These are phyloP conservation scores for Mucor sp. DNA, from an alignment of 371 early-diverging fungal genomes.

Conservation along the genomic window DNA sequence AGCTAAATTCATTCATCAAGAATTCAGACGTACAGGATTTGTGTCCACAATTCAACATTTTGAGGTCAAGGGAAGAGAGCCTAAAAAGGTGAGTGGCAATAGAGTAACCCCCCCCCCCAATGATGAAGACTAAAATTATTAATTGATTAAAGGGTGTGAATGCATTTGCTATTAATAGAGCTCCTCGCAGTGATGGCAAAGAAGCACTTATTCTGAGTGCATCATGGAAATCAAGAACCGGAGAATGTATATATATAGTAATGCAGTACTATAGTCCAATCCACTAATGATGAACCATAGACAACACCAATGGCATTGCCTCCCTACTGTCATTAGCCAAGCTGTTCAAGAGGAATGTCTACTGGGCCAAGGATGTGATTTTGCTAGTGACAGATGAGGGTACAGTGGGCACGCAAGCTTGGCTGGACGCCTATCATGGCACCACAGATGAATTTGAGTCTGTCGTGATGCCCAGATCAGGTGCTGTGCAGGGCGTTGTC, in stretches of 20 bases:
- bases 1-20: conserved; percentile 51
- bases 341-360: conserved; percentile 73
- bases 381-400: conserved; percentile 82
- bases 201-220: conserved; percentile 87
- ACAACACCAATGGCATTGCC: conserved; percentile 78
- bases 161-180: conserved; percentile 82
- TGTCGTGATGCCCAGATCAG: conserved; percentile 65
- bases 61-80: conserved; percentile 25
- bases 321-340: conserved; percentile 75
- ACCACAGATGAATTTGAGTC: conserved; percentile 32
- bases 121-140: conserved; percentile 2
- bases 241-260: conserved; percentile 36
- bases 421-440: conserved; percentile 94
- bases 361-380: conserved; percentile 94
- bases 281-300: conserved; percentile 28
- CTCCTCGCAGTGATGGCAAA: conserved; percentile 89
- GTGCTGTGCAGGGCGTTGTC: conserved; percentile 88
- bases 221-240: conserved; percentile 69
- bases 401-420: conserved; percentile 77
- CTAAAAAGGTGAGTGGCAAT: conserved; percentile 11
- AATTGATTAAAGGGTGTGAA: conserved; percentile 62
- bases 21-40: conserved; percentile 60
- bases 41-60: conserved; percentile 62
- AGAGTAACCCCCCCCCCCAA: no score
- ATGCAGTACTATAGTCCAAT: no score